Percentiles rank a stretch among this genome's conserved stretches.
Evolutionary conservation across 1,139 yeast genomes (phyloP).

Genomic region (Schizosaccharomyces versatilis): DNA sequence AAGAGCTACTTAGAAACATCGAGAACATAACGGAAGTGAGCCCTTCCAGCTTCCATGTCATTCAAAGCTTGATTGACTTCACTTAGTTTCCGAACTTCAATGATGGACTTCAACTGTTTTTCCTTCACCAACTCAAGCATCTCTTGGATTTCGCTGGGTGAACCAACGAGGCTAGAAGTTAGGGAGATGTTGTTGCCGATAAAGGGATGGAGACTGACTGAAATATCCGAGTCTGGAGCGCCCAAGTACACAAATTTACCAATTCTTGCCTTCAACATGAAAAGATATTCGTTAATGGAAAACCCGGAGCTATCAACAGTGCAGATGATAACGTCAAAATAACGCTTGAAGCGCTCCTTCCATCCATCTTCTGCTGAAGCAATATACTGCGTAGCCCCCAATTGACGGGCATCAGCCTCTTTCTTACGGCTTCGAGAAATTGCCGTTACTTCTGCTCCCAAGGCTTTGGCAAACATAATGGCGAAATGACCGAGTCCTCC

Average conservation of each 20-base stretch:
- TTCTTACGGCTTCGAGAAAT: slow-evolving; percentile 27
- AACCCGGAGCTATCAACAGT: slow-evolving; percentile 20
- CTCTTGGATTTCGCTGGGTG: slow-evolving; percentile 33
- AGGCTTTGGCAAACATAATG: slow-evolving; percentile 29
- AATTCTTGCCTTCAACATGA: slow-evolving; percentile 7
- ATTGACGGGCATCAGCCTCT: slow-evolving; percentile 24
- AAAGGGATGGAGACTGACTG: slow-evolving; percentile 8
- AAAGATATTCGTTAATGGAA: slow-evolving; percentile 20
- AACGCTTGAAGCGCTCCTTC: slow-evolving; percentile 20
- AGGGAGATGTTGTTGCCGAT: slow-evolving; percentile 8
- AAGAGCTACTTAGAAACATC: neutral
- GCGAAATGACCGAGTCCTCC: slow-evolving; percentile 40
- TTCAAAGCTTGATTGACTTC: slow-evolving; percentile 18
- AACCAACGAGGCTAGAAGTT: slow-evolving; percentile 21
- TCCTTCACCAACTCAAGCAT: slow-evolving; percentile 34
- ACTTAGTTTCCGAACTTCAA: slow-evolving; percentile 33
- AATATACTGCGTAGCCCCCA: slow-evolving; percentile 27
- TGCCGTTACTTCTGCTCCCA: slow-evolving; percentile 31
- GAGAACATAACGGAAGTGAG: slow-evolving; percentile 7
- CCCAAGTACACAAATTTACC: slow-evolving; percentile 12
- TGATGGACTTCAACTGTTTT: slow-evolving; percentile 34
- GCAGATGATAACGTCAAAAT: slow-evolving; percentile 29
- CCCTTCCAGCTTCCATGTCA: slow-evolving; percentile 8
- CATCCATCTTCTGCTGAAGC: slow-evolving; percentile 20
- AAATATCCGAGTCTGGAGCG: slow-evolving; percentile 10